A percentile compares a stretch with the other conserved stretches of the same genome.
Evolutionary conservation across 306 rosid genomes (phyloP).

Genomic region (Gynostemma pentaphyllum): DNA sequence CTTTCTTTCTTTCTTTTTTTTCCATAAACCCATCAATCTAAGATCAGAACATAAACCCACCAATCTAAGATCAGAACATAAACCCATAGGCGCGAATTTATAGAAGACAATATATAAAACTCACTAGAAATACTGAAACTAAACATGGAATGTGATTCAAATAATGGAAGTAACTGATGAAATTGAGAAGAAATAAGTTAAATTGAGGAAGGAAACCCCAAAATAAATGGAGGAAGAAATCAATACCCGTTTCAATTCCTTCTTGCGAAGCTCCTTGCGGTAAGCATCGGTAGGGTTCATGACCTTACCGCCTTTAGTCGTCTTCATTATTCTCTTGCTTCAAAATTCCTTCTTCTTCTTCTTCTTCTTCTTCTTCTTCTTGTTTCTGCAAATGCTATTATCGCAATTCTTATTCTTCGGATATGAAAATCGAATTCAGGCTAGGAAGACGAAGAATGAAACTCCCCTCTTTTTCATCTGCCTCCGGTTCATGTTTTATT

Average conservation of each 20-base stretch:
- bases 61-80: too few relatives aligned
- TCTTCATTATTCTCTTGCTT: constrained; percentile 47
- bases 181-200: background rate
- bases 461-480: background rate
- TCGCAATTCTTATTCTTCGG: background rate
- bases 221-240: background rate
- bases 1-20: too few relatives aligned
- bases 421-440: background rate
- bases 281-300: constrained; percentile 93
- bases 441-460: background rate
- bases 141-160: background rate
- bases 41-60: too few relatives aligned
- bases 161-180: background rate
- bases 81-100: too few relatives aligned
- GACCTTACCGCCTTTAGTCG: constrained; percentile 91
- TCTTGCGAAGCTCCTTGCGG: constrained; percentile 90
- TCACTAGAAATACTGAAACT: background rate
- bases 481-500: background rate
- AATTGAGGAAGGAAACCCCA: background rate
- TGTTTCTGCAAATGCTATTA: background rate
- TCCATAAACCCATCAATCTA: too few relatives aligned
- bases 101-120: too few relatives aligned
- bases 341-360: background rate
- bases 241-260: constrained; percentile 83
- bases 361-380: background rate